Conservation (phyloP, 2,329 filamentous ascomycete species). For the Cytospora mali region DNA sequence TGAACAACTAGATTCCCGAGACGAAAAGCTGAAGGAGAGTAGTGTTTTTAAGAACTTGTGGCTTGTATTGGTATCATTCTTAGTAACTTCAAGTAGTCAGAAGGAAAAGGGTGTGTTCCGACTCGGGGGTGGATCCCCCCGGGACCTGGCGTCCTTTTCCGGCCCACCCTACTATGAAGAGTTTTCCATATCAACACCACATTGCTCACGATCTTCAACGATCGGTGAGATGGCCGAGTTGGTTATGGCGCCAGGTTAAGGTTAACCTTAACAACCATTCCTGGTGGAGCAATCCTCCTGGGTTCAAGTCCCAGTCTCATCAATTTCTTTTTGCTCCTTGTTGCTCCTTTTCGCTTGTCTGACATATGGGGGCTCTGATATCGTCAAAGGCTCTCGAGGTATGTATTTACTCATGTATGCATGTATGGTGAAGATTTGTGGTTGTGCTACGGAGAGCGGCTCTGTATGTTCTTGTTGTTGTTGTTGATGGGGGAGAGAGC, state of each 20-base stretch:
- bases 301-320: slow-evolving; percentile 29
- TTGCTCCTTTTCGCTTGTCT: neutral
- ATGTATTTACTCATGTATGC: no score
- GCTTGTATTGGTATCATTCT: neutral
- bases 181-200: neutral
- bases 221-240: slow-evolving; percentile 21
- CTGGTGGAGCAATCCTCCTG: slow-evolving; percentile 29
- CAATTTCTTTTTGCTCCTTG: slow-evolving; percentile 4
- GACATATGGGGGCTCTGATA: slow-evolving; percentile 1
- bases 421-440: neutral
- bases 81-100: no score
- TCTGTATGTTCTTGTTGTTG: neutral
- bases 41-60: neutral
- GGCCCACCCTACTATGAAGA: neutral
- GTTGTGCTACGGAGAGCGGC: neutral
- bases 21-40: neutral
- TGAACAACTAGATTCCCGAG: no score
- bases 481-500: neutral
- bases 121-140: neutral
- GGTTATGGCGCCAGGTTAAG: slow-evolving; percentile 26
- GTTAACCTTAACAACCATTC: slow-evolving; percentile 25
- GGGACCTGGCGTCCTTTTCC: neutral
- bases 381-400: neutral
- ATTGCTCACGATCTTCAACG: neutral
- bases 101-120: neutral